Percentiles rank a stretch among this genome's conserved stretches.
Evolutionary conservation across 2,329 filamentous ascomycete species (phyloP).

Genomic region (Colletotrichum paranaense): DNA sequence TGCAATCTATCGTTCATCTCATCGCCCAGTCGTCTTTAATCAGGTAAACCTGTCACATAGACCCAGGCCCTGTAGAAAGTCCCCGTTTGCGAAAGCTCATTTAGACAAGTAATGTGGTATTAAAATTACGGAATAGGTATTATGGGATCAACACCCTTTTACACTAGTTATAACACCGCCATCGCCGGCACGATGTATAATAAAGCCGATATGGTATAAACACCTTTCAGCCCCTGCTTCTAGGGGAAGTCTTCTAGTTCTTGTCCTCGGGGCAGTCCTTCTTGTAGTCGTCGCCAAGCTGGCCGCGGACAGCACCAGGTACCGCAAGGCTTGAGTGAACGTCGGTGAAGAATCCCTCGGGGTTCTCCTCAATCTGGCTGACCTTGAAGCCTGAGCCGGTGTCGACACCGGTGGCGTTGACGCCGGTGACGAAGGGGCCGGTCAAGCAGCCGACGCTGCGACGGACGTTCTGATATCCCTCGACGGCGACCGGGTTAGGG

Average conservation of each 20-base stretch:
- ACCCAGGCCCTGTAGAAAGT: too few relatives aligned
- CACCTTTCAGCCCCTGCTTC: neutral
- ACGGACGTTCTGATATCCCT: conserved; percentile 44
- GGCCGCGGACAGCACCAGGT: conserved; percentile 64
- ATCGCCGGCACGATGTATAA: neutral
- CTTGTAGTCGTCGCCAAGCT: conserved; percentile 46
- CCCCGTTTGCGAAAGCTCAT: rapidly evolving
- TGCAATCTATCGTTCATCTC: too few relatives aligned
- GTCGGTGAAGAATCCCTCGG: conserved; percentile 63
- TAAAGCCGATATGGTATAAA: neutral
- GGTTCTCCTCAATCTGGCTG: conserved; percentile 61
- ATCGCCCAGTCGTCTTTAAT: too few relatives aligned
- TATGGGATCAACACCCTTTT: neutral
- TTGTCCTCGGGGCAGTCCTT: conserved; percentile 1
- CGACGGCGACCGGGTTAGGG: conserved; percentile 55
- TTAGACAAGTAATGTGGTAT: neutral
- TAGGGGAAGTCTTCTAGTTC: neutral
- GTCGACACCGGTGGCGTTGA: conserved; percentile 43
- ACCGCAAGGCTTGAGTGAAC: conserved; percentile 60
- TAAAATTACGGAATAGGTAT: neutral
- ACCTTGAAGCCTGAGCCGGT: conserved; percentile 59
- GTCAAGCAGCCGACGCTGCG: conserved; percentile 54
- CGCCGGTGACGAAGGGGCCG: conserved; percentile 49
- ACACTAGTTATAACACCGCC: neutral
- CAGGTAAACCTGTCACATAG: too few relatives aligned